phyloP scores from a whole-genome alignment of 345 rosid genomes.

The Gossypium thurberi region DNA sequence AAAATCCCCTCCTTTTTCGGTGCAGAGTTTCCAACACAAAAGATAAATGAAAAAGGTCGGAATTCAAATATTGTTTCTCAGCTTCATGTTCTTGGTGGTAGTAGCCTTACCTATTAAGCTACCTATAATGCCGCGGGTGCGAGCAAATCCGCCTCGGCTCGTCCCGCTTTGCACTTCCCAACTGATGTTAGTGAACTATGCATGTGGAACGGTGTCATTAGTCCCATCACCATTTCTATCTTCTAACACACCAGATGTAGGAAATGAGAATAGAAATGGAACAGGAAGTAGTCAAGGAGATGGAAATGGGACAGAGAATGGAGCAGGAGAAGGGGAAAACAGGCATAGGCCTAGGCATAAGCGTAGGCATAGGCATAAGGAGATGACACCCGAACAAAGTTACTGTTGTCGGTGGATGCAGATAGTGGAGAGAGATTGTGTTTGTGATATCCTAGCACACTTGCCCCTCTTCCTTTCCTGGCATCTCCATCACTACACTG shows the following conservation, averaged over 20 bases:
- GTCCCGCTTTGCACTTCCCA: conserved; percentile 68
- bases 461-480: conserved; percentile 65
- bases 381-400: conserved; percentile 24
- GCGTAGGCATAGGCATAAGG: conserved; percentile 15
- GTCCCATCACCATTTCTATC: conserved; percentile 20
- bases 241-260: conserved; percentile 2
- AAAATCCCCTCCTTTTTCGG: neutral
- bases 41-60: no score
- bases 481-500: conserved; percentile 53
- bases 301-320: neutral
- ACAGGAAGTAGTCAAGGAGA: neutral
- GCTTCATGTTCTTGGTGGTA: neutral
- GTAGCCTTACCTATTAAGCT: neutral
- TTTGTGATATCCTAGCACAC: conserved; percentile 61
- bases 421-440: conserved; percentile 57
- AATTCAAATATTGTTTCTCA: no score
- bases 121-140: neutral
- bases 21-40: no score
- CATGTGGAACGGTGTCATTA: conserved; percentile 44
- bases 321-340: neutral
- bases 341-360: neutral
- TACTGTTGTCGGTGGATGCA: conserved; percentile 75
- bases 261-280: neutral
- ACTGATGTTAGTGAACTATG: conserved; percentile 54
- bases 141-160: conserved; percentile 13